Evolutionary conservation across 2,329 filamentous ascomycete species (phyloP).

Genomic region (Colletotrichum melonis): DNA sequence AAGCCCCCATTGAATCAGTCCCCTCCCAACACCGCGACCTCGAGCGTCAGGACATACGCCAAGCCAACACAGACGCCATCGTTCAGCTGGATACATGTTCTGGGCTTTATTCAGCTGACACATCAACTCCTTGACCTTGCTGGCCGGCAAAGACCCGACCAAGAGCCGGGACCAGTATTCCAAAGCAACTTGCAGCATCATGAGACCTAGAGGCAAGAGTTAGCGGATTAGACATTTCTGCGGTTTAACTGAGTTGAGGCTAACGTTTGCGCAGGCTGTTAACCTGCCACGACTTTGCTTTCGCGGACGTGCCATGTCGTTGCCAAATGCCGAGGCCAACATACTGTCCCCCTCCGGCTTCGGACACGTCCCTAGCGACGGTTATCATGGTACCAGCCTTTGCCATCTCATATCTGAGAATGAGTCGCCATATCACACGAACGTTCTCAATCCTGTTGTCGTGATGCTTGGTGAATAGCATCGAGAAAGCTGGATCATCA

Average conservation of each 20-base stretch:
- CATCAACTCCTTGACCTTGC: background rate
- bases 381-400: background rate
- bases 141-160: background rate
- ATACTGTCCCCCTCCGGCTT: background rate
- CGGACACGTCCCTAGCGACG: background rate
- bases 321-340: background rate
- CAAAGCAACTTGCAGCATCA: background rate
- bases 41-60: background rate
- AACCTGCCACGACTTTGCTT: background rate
- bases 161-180: background rate
- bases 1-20: background rate
- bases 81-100: background rate
- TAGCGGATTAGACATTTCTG: background rate
- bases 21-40: background rate
- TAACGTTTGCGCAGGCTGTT: background rate
- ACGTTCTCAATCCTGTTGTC: background rate
- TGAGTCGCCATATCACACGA: background rate
- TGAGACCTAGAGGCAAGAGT: background rate
- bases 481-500: background rate
- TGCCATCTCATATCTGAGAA: background rate
- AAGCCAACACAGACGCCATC: slow-evolving; percentile 11
- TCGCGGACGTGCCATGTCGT: background rate
- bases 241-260: background rate
- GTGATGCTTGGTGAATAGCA: background rate
- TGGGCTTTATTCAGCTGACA: background rate